phyloP scores from a whole-genome alignment of 106 monocot genomes.

The Narthecium ossifragum region DNA sequence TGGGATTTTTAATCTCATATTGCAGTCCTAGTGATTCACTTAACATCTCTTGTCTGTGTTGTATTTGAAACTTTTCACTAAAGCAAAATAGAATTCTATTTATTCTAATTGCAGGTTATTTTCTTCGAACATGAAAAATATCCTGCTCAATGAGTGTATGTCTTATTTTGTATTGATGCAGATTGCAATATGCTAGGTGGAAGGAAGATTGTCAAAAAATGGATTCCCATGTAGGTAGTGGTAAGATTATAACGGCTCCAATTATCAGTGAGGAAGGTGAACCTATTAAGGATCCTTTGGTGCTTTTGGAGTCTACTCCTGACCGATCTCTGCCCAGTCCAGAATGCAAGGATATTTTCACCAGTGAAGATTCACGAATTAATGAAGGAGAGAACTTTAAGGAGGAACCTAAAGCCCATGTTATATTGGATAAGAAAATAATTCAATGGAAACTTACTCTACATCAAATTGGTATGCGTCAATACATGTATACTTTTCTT shows the following conservation, averaged over 20 bases:
- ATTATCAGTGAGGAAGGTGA: conserved; percentile 79
- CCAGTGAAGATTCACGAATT: no score
- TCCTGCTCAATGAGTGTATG: neutral
- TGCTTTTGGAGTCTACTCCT: conserved; percentile 50
- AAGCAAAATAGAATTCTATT: no score
- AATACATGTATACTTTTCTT: neutral
- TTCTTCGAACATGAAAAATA: neutral
- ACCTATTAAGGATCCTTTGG: conserved; percentile 76
- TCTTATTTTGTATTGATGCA: conserved; percentile 31
- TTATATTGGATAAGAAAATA: conserved; percentile 49
- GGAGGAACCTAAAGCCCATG: neutral
- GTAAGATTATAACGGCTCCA: conserved; percentile 82
- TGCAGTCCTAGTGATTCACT: no score
- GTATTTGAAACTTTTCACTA: no score
- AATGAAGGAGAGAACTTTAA: conserved; percentile 10
- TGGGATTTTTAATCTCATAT: no score
- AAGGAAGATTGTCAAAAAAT: conserved; percentile 73
- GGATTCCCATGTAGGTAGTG: conserved; percentile 93
- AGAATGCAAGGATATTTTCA: neutral
- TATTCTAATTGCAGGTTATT: no score
- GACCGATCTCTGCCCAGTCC: conserved; percentile 1
- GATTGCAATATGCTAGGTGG: conserved; percentile 74
- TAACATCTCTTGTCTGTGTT: no score
- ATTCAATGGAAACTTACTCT: conserved; percentile 95
- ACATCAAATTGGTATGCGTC: conserved; percentile 85